Conservation (phyloP, 805 yeast genomes). For the Zygosaccharomyces siamensis region DNA sequence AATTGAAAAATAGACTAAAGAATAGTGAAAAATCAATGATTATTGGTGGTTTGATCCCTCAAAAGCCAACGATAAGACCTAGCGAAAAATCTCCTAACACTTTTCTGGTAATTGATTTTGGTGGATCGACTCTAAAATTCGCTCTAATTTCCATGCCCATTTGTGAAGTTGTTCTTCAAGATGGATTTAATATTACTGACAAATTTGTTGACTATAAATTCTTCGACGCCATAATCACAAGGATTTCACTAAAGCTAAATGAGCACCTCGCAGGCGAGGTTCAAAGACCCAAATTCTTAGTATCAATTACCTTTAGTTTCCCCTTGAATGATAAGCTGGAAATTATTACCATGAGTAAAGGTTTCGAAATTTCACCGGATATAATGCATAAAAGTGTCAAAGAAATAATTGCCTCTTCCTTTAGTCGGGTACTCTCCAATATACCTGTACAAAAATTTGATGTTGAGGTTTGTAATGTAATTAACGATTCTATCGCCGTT, state of each 20-base stretch:
- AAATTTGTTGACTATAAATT: conserved; percentile 19
- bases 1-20: conserved; percentile 16
- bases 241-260: conserved; percentile 15
- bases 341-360: conserved; percentile 56
- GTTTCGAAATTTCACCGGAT: conserved; percentile 45
- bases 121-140: conserved; percentile 28
- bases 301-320: conserved; percentile 35
- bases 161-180: conserved; percentile 12
- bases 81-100: background rate
- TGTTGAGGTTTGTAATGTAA: conserved; percentile 42
- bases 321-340: conserved; percentile 29
- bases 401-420: conserved; percentile 37
- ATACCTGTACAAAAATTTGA: conserved; percentile 19
- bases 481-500: conserved; percentile 66
- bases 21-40: conserved; percentile 24
- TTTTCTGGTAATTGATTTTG: conserved; percentile 28
- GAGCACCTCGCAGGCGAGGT: conserved; percentile 3
- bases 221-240: conserved; percentile 17
- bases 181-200: conserved; percentile 12
- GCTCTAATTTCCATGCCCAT: conserved; percentile 19
- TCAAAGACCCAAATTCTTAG: conserved; percentile 17
- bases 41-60: conserved; percentile 7
- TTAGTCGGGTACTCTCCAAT: conserved; percentile 16
- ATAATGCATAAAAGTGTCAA: conserved; percentile 41
- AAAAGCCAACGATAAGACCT: background rate